phyloP scores from a whole-genome alignment of 1,284 basidiomycete species.

The Sanguinoderma infundibulare region DNA sequence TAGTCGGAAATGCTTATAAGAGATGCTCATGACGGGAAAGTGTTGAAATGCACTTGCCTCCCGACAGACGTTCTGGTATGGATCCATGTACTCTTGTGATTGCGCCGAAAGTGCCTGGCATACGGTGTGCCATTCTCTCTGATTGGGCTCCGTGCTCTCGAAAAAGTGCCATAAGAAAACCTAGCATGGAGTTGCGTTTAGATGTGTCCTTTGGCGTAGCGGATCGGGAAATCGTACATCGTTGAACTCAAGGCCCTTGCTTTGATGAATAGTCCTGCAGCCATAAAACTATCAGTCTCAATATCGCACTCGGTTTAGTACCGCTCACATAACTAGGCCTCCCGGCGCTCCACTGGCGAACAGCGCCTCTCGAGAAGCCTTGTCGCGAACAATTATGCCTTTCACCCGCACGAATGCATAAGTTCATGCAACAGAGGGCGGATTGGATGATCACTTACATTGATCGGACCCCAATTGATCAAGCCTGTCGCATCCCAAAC shows the following conservation, averaged over 20 bases:
- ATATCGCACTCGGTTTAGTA: too few species aligned
- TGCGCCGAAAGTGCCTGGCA: slow-evolving; percentile 47
- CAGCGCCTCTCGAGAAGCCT: background rate
- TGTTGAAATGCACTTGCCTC: slow-evolving; percentile 45
- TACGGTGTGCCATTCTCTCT: slow-evolving; percentile 61
- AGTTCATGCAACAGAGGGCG: too few species aligned
- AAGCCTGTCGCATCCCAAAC: background rate
- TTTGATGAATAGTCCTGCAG: slow-evolving; percentile 65
- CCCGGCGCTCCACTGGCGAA: background rate
- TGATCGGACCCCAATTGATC: background rate
- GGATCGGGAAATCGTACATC: slow-evolving; percentile 48
- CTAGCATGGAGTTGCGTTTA: slow-evolving; percentile 36
- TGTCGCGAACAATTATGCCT: slow-evolving; percentile 6
- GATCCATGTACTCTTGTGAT: slow-evolving; percentile 44
- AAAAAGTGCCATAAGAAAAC: slow-evolving; percentile 76
- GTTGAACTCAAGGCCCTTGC: slow-evolving; percentile 76
- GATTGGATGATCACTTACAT: background rate
- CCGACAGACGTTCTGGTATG: slow-evolving; percentile 58
- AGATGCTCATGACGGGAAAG: background rate
- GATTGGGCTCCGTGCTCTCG: slow-evolving; percentile 55
- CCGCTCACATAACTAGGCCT: background rate
- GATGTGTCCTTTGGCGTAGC: background rate
- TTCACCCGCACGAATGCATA: too few species aligned
- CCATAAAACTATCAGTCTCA: background rate
- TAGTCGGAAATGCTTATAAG: slow-evolving; percentile 32